phyloP scores from a whole-genome alignment of 495 filamentous ascomycete species.

The Lichina pygmaea region DNA sequence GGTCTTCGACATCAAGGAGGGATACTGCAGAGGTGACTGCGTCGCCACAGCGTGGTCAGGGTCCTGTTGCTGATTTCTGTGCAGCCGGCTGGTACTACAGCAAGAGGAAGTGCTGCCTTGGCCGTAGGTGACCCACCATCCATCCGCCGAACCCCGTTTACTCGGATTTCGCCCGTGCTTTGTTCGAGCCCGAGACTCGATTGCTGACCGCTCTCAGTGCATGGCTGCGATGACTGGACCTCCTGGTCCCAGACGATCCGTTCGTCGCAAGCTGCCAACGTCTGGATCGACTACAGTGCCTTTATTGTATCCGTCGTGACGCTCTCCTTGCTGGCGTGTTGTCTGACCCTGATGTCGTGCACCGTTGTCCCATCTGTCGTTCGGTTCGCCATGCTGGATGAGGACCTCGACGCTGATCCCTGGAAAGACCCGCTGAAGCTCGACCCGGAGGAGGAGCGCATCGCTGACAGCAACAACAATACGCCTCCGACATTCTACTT shows the following conservation, averaged over 20 bases:
- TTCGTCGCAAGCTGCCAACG: conserved; percentile 21
- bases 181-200: not conserved
- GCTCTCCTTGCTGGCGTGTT: conserved; percentile 50
- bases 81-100: conserved; percentile 33
- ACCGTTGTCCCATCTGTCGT: conserved; percentile 78
- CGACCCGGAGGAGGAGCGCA: conserved; percentile 13
- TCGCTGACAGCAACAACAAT: conserved; percentile 7
- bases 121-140: conserved; percentile 10
- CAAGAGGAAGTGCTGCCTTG: conserved; percentile 53
- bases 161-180: not conserved
- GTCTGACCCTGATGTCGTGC: conserved; percentile 63
- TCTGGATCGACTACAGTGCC: conserved; percentile 44
- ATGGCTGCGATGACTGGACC: conserved; percentile 39
- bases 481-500: conserved; percentile 42
- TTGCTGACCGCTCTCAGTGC: conserved; percentile 1
- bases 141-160: no score
- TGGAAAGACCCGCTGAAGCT: conserved; percentile 13
- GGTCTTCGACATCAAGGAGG: conserved; percentile 75
- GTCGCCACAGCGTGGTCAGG: not conserved
- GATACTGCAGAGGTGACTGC: conserved; percentile 35
- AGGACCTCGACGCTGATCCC: conserved; percentile 28
- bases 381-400: conserved; percentile 65
- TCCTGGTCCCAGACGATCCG: conserved; percentile 47
- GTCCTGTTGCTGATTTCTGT: conserved; percentile 1
- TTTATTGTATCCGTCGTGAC: conserved; percentile 43